These are phyloP conservation scores for Penicillium oxalicum DNA, from an alignment of 2,329 filamentous ascomycete genomes.

Conservation along the genomic window DNA sequence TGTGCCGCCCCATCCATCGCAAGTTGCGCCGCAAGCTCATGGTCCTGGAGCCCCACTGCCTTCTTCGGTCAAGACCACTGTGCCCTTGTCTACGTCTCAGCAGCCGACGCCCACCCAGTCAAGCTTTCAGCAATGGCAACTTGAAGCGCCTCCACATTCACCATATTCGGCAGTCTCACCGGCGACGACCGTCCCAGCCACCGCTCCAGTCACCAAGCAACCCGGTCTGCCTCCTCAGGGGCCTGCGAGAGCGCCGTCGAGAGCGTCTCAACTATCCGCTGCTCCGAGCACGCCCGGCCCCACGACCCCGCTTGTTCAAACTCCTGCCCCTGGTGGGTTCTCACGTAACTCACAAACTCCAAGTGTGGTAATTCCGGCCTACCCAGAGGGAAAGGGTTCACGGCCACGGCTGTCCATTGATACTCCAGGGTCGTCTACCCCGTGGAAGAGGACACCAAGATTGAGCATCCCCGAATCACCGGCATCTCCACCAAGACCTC, in stretches of 20 bases:
- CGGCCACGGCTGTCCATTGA: conserved; percentile 33
- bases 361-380: conserved; percentile 20
- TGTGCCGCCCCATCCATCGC: conserved; percentile 21
- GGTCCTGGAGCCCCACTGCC: conserved; percentile 12
- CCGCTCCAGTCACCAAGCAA: conserved; percentile 14
- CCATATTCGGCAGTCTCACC: conserved; percentile 23
- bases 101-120: conserved; percentile 22
- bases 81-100: conserved; percentile 15
- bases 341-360: conserved; percentile 26
- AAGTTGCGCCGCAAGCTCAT: conserved; percentile 19
- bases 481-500: conserved; percentile 36
- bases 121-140: conserved; percentile 35
- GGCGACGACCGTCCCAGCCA: conserved; percentile 14
- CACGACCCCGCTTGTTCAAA: conserved; percentile 14
- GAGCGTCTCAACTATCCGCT: conserved; percentile 12
- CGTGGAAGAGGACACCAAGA: conserved; percentile 39
- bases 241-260: conserved; percentile 5
- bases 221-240: conserved; percentile 10
- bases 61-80: conserved; percentile 12
- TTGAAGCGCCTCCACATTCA: conserved; percentile 28
- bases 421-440: conserved; percentile 38
- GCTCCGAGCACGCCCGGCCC: conserved; percentile 27
- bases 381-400: conserved; percentile 22
- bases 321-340: conserved; percentile 20
- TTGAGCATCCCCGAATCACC: conserved; percentile 32